A percentile compares a stretch with the other conserved stretches of the same genome.
Conservation (phyloP, 1,284 basidiomycete species). For the Macrocybe sp. region DNA sequence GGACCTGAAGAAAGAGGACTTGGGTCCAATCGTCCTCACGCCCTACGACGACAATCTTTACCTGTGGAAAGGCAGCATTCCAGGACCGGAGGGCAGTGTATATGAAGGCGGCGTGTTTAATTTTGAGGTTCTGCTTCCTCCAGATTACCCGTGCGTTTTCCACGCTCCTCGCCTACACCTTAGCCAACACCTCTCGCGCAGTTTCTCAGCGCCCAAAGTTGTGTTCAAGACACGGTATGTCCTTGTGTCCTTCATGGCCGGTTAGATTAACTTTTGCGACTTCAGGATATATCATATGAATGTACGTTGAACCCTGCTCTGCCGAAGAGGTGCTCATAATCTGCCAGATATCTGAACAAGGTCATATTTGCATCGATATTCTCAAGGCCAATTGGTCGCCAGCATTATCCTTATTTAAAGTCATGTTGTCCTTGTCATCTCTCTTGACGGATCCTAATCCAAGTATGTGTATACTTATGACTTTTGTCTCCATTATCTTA, state of each 20-base stretch:
- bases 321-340: background rate
- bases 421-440: slow-evolving; percentile 83
- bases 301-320: slow-evolving; percentile 20
- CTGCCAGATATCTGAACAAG: slow-evolving; percentile 63
- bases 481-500: slow-evolving; percentile 2
- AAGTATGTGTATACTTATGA: slow-evolving; percentile 40
- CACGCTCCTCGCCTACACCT: slow-evolving; percentile 2
- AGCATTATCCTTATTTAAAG: slow-evolving; percentile 86
- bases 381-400: slow-evolving; percentile 90
- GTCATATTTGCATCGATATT: slow-evolving; percentile 75
- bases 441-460: slow-evolving; percentile 89
- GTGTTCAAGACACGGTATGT: slow-evolving; percentile 70
- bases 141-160: slow-evolving; percentile 77
- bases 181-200: slow-evolving; percentile 23
- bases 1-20: slow-evolving; percentile 80
- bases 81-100: slow-evolving; percentile 79
- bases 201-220: slow-evolving; percentile 82
- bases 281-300: slow-evolving; percentile 90
- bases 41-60: slow-evolving; percentile 61
- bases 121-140: slow-evolving; percentile 64
- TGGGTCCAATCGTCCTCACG: slow-evolving; percentile 68
- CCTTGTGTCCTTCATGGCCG: background rate
- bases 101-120: slow-evolving; percentile 88
- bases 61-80: slow-evolving; percentile 68
- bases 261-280: background rate